Evolutionary conservation across 2,329 filamentous ascomycete species (phyloP), one percentile per base, ranked within the genome.

Genomic region (Paraconiothyrium sp.): DNA sequence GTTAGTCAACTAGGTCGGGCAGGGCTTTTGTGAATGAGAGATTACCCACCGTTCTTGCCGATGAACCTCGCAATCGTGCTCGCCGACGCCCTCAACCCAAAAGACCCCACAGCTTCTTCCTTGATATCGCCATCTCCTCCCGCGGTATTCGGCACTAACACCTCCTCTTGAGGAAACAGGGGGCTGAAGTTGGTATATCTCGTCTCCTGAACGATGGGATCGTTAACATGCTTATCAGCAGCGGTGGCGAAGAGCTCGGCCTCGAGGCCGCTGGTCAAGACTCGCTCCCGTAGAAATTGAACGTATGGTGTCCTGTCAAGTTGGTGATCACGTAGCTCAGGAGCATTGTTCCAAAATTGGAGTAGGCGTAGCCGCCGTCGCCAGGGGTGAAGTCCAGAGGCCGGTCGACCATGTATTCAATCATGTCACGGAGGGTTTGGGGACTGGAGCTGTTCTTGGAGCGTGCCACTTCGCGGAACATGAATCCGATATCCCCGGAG

Each of bases 331-430:
- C 48, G 47, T 65, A 66, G 47, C 64, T 66, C 13, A 70, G 41
- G 0, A 71, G 59, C 66, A 71, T 67, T 54, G 66, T 68, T 3
- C 63, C 64, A 50, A 64, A 70, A 58, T 71, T 71, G 3, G 63
- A 66, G 59, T 69, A 71, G 7, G 43, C 62, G 24, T 27, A 48
- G 52, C 66, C 50, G 57, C 65, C 50, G 56, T 46, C 30, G 10
- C 67, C 67, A 0, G 65, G 69, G 4, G 64, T 64, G 58, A 63
- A 72, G 57, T 71, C 67, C 11, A 71, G 60, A 13, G 63, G 65
- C 32, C 51, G 57, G 11, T 58, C 54, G 32, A 48, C 57, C n/a
- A 67, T 49, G 41, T 68, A 69, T 24, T 72, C 66, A 55, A 72
- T 66, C 43, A 70, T 43, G 46, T 70, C 65, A 8, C 58, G 59